Percentiles rank a stretch among this genome's conserved stretches.
phyloP scores from a whole-genome alignment of 306 rosid genomes.

The Acacia confusa region DNA sequence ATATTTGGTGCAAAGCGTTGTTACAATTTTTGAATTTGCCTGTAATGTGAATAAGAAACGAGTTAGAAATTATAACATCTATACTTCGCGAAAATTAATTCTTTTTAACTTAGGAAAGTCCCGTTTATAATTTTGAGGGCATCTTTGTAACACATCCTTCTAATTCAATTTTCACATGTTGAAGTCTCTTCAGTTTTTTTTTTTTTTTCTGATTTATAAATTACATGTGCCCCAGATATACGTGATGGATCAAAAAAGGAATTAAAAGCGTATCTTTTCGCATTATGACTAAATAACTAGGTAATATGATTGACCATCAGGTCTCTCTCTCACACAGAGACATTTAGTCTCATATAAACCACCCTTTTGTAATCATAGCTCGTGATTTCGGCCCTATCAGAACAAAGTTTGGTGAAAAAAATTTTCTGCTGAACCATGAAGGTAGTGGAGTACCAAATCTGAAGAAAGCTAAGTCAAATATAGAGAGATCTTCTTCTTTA shows the following conservation, averaged over 20 bases:
- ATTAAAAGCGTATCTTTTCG: background rate
- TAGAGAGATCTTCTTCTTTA: too few species aligned
- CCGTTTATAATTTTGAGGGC: background rate
- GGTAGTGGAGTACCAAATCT: background rate
- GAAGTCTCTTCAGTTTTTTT: background rate
- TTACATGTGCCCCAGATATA: background rate
- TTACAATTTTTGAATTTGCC: background rate
- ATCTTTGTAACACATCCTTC: too few species aligned
- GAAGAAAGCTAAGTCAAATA: background rate
- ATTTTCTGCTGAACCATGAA: background rate
- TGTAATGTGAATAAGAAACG: background rate
- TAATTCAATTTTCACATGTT: background rate
- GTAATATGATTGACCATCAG: background rate
- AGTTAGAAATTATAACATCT: background rate
- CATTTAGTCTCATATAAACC: background rate
- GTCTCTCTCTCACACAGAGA: too few species aligned
- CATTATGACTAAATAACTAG: background rate
- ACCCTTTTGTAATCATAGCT: slow-evolving; percentile 3
- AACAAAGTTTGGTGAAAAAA: background rate
- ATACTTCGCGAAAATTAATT: background rate
- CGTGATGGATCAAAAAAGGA: background rate
- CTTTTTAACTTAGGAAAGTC: background rate
- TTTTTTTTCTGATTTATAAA: background rate
- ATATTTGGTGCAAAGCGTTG: background rate
- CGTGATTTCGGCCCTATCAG: background rate